Evolutionary conservation across 1,284 basidiomycete species (phyloP).

Genomic region (Trametes polyzona): DNA sequence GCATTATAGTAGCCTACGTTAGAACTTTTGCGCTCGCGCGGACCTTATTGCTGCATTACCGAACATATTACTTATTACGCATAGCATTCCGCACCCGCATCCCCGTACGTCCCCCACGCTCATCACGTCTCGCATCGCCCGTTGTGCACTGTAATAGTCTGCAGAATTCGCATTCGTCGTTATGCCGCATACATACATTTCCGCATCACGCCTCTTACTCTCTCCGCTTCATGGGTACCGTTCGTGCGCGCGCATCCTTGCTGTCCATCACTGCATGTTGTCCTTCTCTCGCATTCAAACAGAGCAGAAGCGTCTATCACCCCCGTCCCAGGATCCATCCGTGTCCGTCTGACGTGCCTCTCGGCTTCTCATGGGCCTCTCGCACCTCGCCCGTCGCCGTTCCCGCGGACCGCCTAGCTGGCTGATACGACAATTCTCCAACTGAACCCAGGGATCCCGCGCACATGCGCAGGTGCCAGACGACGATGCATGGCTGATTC

Average conservation of each 20-base stretch:
- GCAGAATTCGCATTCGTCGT: conserved; percentile 23
- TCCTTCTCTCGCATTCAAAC: conserved; percentile 15
- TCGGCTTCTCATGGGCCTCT: neutral
- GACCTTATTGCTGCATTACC: conserved; percentile 23
- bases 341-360: neutral
- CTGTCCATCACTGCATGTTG: conserved; percentile 13
- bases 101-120: conserved; percentile 15
- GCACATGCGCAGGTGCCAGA: no score
- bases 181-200: conserved; percentile 26
- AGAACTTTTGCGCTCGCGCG: conserved; percentile 18
- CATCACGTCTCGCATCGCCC: conserved; percentile 21
- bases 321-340: neutral
- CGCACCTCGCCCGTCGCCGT: neutral
- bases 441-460: neutral
- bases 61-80: conserved; percentile 25
- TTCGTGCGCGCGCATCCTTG: conserved; percentile 8
- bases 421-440: neutral
- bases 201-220: conserved; percentile 11
- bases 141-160: conserved; percentile 26
- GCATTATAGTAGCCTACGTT: conserved; percentile 19
- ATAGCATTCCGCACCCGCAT: conserved; percentile 24
- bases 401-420: neutral
- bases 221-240: conserved; percentile 3
- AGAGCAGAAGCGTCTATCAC: conserved; percentile 13
- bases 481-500: no score